phyloP scores from a whole-genome alignment of 1,139 yeast species.

The Candida sp. region DNA sequence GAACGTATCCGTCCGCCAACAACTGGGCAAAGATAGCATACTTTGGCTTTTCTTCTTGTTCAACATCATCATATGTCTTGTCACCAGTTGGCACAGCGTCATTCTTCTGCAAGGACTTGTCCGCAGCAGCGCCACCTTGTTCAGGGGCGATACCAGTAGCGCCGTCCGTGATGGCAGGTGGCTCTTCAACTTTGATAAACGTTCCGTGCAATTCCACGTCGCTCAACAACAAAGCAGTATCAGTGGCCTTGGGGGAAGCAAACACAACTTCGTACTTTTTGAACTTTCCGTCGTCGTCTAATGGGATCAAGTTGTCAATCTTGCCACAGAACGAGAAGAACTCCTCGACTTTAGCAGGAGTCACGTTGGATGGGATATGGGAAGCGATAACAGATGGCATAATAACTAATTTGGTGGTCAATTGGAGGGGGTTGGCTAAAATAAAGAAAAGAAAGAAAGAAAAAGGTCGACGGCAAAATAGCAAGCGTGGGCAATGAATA shows the following conservation, averaged over 20 bases:
- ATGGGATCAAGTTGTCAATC: constrained; percentile 29
- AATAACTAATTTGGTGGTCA: constrained; percentile 12
- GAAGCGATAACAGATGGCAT: constrained; percentile 59
- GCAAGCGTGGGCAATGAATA: not conserved
- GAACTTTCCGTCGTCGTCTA: constrained; percentile 22
- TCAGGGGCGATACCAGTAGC: constrained; percentile 7
- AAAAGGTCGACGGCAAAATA: not conserved
- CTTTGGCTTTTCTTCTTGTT: constrained; percentile 82
- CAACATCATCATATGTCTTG: constrained; percentile 46
- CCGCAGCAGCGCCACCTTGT: constrained; percentile 12
- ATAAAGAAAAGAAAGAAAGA: not conserved
- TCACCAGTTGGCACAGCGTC: constrained; percentile 33
- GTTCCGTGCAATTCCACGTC: constrained; percentile 76
- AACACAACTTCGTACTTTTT: constrained; percentile 55
- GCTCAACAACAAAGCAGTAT: constrained; percentile 73
- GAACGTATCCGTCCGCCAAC: constrained; percentile 69
- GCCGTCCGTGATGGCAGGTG: constrained; percentile 21
- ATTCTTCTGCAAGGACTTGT: constrained; percentile 1
- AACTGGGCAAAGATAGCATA: constrained; percentile 78
- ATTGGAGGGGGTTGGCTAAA: not conserved
- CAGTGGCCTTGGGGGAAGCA: constrained; percentile 62
- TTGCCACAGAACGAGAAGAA: constrained; percentile 85
- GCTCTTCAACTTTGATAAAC: constrained; percentile 52
- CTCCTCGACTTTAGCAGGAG: constrained; percentile 61
- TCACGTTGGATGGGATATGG: constrained; percentile 58